Evolutionary conservation across 768 basidiomycete genomes (phyloP), one percentile per base, ranked within the genome.

Genomic region (Tylopilus sp.): DNA sequence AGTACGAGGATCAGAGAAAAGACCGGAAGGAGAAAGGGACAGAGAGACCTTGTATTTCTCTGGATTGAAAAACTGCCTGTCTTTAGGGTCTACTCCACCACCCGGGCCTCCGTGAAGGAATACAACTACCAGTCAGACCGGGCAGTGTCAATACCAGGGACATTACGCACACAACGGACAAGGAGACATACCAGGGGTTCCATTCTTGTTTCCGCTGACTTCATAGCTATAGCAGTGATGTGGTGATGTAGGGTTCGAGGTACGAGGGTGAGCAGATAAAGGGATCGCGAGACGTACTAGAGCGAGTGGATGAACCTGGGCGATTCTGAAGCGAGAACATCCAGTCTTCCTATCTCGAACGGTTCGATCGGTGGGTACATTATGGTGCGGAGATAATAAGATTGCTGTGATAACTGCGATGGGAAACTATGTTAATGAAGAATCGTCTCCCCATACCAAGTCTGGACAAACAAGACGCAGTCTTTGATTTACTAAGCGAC

Each of bases 41-140:
- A 35, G 25, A 57, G 58, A 38, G 40, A 83, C 89, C 74, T 88
- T 90, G 75, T 94, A 95, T 63, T 90, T 88, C 30, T 76, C 67
- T 3, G 91, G 91, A 62, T 94, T 82, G 70, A 95, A 95, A 74
- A 86, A 94, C 6, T 74, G 70, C 47, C 88, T 76, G 69, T 95
- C 92, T 48, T 75, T 76, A 6, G 73, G 64, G 61, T 83, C 80
- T 41, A 73, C 75, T 5, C 90, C 91, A 11, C 90, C 88, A 13
- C 93, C 93, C 15, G 91, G 91, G 6, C 91, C 91, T 36, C 87
- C 90, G 56, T 91, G 88, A 25, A 91, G 71, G 63, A 89, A 91
- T n/a, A 91, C 77, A 20, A 90, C 88, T 88, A 54, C 43, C 6
- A 31, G n/a, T n/a, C n/a, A n/a, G n/a, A n/a, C n/a, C n/a, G 35